These are phyloP conservation scores for Linanthus parryae DNA, from an alignment of 148 eudicot genomes.

Conservation along the genomic window DNA sequence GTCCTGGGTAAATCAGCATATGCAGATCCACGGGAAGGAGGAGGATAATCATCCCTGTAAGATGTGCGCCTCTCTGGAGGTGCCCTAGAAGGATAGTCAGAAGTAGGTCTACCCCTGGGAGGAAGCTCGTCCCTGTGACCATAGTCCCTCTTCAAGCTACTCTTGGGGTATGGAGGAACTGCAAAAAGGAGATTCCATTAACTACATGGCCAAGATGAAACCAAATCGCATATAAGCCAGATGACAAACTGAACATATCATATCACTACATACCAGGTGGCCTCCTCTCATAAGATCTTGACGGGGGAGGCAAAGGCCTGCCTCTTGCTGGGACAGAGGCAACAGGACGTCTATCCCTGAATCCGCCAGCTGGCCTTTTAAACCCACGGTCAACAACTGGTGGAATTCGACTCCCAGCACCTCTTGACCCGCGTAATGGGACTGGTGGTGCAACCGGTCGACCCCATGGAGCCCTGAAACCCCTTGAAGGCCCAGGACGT, in stretches of 20 bases:
- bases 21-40: constrained; percentile 44
- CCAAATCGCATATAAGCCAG: too few relatives aligned
- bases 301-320: constrained; percentile 62
- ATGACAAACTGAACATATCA: not conserved
- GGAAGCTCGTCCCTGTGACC: constrained; percentile 65
- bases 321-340: constrained; percentile 54
- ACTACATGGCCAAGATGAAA: not conserved
- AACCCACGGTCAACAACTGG: constrained; percentile 43
- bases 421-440: constrained; percentile 51
- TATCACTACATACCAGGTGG: constrained; percentile 61
- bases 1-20: constrained; percentile 72
- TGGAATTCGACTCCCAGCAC: constrained; percentile 40
- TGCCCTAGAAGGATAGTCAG: constrained; percentile 65
- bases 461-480: constrained; percentile 69
- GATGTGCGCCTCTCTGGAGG: constrained; percentile 66
- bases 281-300: constrained; percentile 81
- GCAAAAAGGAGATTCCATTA: constrained; percentile 7
- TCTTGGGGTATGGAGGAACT: constrained; percentile 80
- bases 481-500: constrained; percentile 40
- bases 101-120: constrained; percentile 66
- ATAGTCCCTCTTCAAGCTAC: constrained; percentile 69
- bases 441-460: constrained; percentile 56
- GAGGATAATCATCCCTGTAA: constrained; percentile 67
- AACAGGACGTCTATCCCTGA: constrained; percentile 60
- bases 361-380: constrained; percentile 55